Evolutionary conservation across 2,329 filamentous ascomycete genomes (phyloP), one percentile per base, ranked within the genome.

Genomic region (Curvularia eragrostidis): DNA sequence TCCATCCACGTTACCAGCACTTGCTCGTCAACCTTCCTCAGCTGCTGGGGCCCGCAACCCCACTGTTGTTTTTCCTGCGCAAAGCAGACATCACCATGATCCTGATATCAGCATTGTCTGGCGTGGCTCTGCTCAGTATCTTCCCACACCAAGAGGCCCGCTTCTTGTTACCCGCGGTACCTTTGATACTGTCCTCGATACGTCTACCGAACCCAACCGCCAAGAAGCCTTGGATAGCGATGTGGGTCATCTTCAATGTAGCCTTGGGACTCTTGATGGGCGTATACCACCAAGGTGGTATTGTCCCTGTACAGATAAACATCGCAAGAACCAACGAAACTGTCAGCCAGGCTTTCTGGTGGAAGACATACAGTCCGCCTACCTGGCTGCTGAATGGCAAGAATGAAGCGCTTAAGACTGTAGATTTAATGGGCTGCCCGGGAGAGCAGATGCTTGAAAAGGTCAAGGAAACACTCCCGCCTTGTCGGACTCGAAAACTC

Each of bases 301-400:
- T 93, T 24, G 83, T 94, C 1, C 89, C 90, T 0, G 87, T 86
- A 6, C 91, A 94, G 69, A 86, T 90, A 0, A 91, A 91, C 71
- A 82, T 94, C 70, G 89, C 87, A 69, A 85, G 85, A 53, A 87
- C 90, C 63, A 82, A 85, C 4, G 88, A 74, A 19, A 65, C 89
- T 62, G 86, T 89, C 8, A 87, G 87, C 1, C 83, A 89, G 32
- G 89, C 88, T 3, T 82, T 91, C 49, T 94, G 91, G 91, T 94
- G 91, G 91, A 93, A 93, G 75, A 93, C 91, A 1, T 93, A 93
- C 72, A 90, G 88, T 72, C 91, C 91, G 18, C 91, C 91, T 0
- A 88, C 89, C 34, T 94, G 91, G 90, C 82, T 94, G 19, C 80
- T 93, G 6, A 89, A 92, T 63, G 88, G 89, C 52, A 90, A 90